Evolutionary conservation across 805 yeast species (phyloP), one percentile per base, ranked within the genome.

Genomic region (Metschnikowia aberdeeniae): DNA sequence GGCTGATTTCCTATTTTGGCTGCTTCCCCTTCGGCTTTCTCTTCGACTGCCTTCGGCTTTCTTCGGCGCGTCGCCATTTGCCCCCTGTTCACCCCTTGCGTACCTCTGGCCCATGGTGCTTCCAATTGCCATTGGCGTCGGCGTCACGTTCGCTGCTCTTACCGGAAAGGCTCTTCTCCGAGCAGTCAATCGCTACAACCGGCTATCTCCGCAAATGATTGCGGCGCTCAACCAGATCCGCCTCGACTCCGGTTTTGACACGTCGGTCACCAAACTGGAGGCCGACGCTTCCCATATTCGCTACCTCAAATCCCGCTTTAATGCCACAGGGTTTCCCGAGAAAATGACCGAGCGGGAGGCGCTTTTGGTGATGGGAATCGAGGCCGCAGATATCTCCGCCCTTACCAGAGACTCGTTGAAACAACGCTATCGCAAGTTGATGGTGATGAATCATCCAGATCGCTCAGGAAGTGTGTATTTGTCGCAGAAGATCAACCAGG

Each of bases 291-390:
- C 55, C 2, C 57, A 51, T 31, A 49, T 54, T 26, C 49, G 46
- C 36, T 54, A 54, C 40, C 47, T 60, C 20, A 50, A 51, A 14
- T 42, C 52, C 5, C 50, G 55, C 6, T 61, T 55, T 40, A 53
- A 59, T 11, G 52, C 51, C 35, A 44, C 56, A 9, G 70, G 72
- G 2, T 72, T 72, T 39, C 53, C 50, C 13, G 56, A 54, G 22
- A 64, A 63, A 31, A 70, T 72, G 75, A 68, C 75, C 1, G 76
- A 72, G 46, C 63, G 63, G 42, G 76, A 72, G 49, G 76, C 76
- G 6, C 56, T 72, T 9, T 50, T 61, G 28, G 57, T 70, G 2
- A 47, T 72, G 53, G 76, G 76, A 1, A 70, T 72, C 6, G 68
- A 68, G 43, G 73, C 70, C 7, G 61, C 59, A 36, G 74, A 69